These are phyloP conservation scores for Ceratocystis colombiana DNA, from an alignment of 2,329 filamentous ascomycete genomes.

Conservation along the genomic window DNA sequence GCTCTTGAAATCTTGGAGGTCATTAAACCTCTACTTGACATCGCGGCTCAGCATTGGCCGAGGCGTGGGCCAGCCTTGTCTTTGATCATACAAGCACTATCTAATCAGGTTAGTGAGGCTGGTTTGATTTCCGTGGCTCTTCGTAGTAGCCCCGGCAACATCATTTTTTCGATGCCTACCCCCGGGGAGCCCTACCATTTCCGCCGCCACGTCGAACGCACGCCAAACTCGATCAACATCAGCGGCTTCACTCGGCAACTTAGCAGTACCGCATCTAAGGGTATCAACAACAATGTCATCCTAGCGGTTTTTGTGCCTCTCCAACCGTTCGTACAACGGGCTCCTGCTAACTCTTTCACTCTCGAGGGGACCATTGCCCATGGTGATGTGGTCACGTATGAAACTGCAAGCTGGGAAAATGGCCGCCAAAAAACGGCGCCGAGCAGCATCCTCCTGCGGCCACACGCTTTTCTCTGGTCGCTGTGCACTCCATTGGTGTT, in stretches of 20 bases:
- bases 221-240: background rate
- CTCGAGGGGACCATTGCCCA: constrained; percentile 1
- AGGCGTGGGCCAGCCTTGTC: constrained; percentile 8
- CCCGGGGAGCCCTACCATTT: constrained; percentile 22
- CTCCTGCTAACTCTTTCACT: background rate
- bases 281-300: background rate
- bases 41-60: constrained; percentile 18
- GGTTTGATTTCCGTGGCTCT: constrained; percentile 21
- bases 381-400: constrained; percentile 22
- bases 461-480: constrained; percentile 6
- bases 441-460: background rate
- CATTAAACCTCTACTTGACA: constrained; percentile 20
- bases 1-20: constrained; percentile 16
- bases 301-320: constrained; percentile 17
- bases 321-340: constrained; percentile 15
- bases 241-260: background rate
- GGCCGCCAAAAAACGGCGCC: background rate
- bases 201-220: constrained; percentile 3
- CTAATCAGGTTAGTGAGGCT: constrained; percentile 14
- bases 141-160: constrained; percentile 2
- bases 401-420: constrained; percentile 12
- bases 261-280: background rate
- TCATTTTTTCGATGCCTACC: constrained; percentile 16
- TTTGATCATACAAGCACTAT: constrained; percentile 16
- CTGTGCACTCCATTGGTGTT: background rate